These are phyloP conservation scores for Ophiostoma perfectum DNA, from an alignment of 2,329 filamentous ascomycete genomes.

Conservation along the genomic window DNA sequence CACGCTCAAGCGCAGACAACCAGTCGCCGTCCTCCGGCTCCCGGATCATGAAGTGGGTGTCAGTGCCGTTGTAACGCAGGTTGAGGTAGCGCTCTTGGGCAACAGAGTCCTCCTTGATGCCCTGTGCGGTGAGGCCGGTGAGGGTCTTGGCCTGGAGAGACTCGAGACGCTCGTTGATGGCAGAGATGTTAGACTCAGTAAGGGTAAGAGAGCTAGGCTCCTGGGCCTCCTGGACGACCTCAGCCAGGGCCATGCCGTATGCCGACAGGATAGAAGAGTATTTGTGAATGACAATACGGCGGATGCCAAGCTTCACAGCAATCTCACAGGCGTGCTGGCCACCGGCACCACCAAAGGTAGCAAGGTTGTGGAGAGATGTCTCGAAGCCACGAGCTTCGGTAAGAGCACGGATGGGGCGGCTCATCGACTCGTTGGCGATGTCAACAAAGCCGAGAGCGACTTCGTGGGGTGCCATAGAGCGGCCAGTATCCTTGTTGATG, in stretches of 20 bases:
- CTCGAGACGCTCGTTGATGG: slow-evolving; percentile 32
- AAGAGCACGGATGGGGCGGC: slow-evolving; percentile 76
- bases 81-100: slow-evolving; percentile 50
- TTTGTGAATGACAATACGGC: slow-evolving; percentile 75
- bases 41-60: slow-evolving; percentile 77
- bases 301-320: slow-evolving; percentile 74
- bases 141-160: slow-evolving; percentile 71
- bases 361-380: slow-evolving; percentile 77
- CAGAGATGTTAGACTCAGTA: slow-evolving; percentile 42
- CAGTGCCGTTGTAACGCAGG: slow-evolving; percentile 84
- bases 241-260: slow-evolving; percentile 86
- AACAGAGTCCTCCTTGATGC: slow-evolving; percentile 48
- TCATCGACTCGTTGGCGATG: slow-evolving; percentile 67
- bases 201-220: slow-evolving; percentile 63
- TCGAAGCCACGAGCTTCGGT: slow-evolving; percentile 93
- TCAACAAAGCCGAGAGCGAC: slow-evolving; percentile 58
- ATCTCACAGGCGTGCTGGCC: slow-evolving; percentile 87
- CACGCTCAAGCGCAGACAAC: slow-evolving; percentile 74
- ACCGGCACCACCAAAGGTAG: slow-evolving; percentile 86
- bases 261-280: slow-evolving; percentile 86
- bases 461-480: slow-evolving; percentile 48
- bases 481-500: slow-evolving; percentile 57
- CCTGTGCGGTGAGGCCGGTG: slow-evolving; percentile 64
- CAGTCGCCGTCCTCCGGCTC: slow-evolving; percentile 69
- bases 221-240: slow-evolving; percentile 85